Conservation (phyloP, 371 early-diverging fungal genomes). For the Mucor sp. region DNA sequence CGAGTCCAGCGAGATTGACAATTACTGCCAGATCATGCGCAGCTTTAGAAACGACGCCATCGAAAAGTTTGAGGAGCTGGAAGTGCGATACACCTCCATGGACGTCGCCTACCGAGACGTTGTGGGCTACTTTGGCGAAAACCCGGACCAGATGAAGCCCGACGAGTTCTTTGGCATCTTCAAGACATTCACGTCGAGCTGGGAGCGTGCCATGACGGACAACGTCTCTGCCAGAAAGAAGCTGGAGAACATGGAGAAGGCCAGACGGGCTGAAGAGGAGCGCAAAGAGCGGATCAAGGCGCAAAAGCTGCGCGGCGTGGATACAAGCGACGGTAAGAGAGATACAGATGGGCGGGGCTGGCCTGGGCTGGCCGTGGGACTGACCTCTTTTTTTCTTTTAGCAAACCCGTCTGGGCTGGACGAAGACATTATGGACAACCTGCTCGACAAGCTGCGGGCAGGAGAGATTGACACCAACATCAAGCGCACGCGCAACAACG, state of each 20-base stretch:
- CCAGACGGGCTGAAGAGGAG: constrained; percentile 45
- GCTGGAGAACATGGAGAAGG: constrained; percentile 46
- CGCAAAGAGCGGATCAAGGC: constrained; percentile 47
- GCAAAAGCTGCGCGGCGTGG: constrained; percentile 48
- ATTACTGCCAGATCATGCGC: constrained; percentile 46
- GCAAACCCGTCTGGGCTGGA: constrained; percentile 44
- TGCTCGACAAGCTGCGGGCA: constrained; percentile 76
- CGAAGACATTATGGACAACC: constrained; percentile 78
- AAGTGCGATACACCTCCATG: constrained; percentile 58
- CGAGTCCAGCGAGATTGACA: constrained; percentile 38
- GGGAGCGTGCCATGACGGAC: constrained; percentile 62
- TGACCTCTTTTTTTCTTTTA: constrained; percentile 2
- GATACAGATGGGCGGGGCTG: background rate
- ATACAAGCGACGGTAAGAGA: constrained; percentile 43
- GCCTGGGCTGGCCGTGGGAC: too few species aligned
- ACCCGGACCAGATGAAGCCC: constrained; percentile 74
- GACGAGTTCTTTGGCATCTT: constrained; percentile 92
- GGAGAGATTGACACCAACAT: constrained; percentile 67
- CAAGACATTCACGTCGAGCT: constrained; percentile 78
- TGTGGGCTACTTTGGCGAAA: constrained; percentile 82
- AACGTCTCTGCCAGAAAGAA: constrained; percentile 46
- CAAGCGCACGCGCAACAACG: constrained; percentile 39
- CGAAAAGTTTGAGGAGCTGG: constrained; percentile 49
- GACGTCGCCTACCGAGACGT: constrained; percentile 71
- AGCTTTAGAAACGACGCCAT: constrained; percentile 56